Conservation (phyloP, 768 basidiomycete genomes). For the Kwoniella sp. region DNA sequence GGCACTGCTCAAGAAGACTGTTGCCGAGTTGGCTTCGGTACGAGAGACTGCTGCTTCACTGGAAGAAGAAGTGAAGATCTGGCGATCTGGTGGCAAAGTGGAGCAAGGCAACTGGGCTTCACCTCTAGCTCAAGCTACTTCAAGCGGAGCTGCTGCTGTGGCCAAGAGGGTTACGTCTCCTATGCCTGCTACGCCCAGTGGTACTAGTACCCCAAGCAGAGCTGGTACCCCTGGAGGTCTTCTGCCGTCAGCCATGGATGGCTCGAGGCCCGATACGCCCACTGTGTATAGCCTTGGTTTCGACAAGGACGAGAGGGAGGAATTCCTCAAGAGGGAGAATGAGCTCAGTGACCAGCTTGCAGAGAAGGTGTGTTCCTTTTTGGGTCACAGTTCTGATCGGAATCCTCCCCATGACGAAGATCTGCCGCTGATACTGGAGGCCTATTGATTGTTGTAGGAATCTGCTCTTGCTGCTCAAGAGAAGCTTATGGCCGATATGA, state of each 20-base stretch:
- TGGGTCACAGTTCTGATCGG: too few species aligned
- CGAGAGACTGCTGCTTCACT: slow-evolving; percentile 79
- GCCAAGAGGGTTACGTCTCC: slow-evolving; percentile 65
- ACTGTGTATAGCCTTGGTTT: slow-evolving; percentile 67
- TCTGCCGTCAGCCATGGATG: slow-evolving; percentile 71
- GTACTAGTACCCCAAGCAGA: slow-evolving; percentile 67
- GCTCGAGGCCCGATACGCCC: slow-evolving; percentile 89
- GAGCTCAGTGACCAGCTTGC: slow-evolving; percentile 90
- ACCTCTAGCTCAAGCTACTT: slow-evolving; percentile 15
- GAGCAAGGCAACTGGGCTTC: slow-evolving; percentile 78
- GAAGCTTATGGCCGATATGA: slow-evolving; percentile 82
- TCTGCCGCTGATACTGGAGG: too few species aligned
- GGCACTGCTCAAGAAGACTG: slow-evolving; percentile 82
- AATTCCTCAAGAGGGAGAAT: slow-evolving; percentile 93
- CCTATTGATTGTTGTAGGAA: slow-evolving; percentile 61
- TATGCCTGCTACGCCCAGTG: slow-evolving; percentile 62
- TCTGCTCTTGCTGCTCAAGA: slow-evolving; percentile 74
- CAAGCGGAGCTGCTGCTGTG: slow-evolving; percentile 43
- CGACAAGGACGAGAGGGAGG: slow-evolving; percentile 96
- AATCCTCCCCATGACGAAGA: too few species aligned
- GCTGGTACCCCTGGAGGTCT: slow-evolving; percentile 60
- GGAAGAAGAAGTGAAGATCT: slow-evolving; percentile 85
- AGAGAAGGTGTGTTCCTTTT: slow-evolving; percentile 64
- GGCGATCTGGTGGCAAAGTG: slow-evolving; percentile 84
- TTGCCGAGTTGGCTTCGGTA: slow-evolving; percentile 77